phyloP scores from a whole-genome alignment of 768 basidiomycete species.

The Chalciporus piperatus region DNA sequence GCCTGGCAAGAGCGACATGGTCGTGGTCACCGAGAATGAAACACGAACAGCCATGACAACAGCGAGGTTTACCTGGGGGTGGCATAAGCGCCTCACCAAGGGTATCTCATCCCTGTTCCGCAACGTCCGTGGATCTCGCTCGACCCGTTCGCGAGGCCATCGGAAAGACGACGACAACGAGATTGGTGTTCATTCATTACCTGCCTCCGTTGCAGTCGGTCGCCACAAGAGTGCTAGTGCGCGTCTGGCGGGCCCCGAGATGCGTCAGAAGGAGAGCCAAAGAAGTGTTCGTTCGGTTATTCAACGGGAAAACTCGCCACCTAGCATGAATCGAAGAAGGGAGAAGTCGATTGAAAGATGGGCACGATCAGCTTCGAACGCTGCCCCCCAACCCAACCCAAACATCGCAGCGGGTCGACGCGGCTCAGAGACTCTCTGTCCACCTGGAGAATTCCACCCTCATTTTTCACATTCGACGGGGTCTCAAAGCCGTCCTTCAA shows the following conservation, averaged over 20 bases:
- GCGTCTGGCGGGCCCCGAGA: constrained; percentile 13
- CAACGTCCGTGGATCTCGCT: constrained; percentile 34
- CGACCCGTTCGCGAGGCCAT: constrained; percentile 9
- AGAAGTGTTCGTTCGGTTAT: constrained; percentile 17
- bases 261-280: constrained; percentile 29
- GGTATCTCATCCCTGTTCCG: constrained; percentile 52
- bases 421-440: constrained; percentile 32
- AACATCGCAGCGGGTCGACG: constrained; percentile 15
- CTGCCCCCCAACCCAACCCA: constrained; percentile 13
- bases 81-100: constrained; percentile 41
- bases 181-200: constrained; percentile 33
- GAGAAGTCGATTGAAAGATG: constrained; percentile 34
- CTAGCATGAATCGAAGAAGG: constrained; percentile 23
- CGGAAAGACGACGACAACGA: constrained; percentile 19
- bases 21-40: constrained; percentile 73
- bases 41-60: constrained; percentile 69
- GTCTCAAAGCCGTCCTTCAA: constrained; percentile 27
- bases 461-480: constrained; percentile 18
- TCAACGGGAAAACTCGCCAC: constrained; percentile 20
- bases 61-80: constrained; percentile 61
- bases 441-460: constrained; percentile 16
- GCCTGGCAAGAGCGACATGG: constrained; percentile 44
- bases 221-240: constrained; percentile 26
- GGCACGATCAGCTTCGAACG: constrained; percentile 27
- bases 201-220: constrained; percentile 18